phyloP scores from a whole-genome alignment of 352 stramenopile species.

The Phytophthora litchii region DNA sequence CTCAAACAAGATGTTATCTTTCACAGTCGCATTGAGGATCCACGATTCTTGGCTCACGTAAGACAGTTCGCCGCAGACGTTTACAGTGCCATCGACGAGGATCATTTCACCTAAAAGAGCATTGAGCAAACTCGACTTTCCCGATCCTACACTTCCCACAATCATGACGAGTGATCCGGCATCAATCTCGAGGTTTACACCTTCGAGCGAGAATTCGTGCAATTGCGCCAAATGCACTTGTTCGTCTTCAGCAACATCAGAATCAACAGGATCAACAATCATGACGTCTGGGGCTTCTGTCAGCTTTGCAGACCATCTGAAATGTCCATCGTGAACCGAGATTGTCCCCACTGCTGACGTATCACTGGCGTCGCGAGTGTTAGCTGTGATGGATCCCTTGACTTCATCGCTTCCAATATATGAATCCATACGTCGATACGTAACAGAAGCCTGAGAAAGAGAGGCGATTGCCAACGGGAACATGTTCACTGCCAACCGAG shows the following conservation, averaged over 20 bases:
- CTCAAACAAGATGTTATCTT: constrained; percentile 71
- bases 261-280: constrained; percentile 22
- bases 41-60: constrained; percentile 93
- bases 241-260: constrained; percentile 4
- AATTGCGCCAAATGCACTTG: background rate
- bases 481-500: constrained; percentile 32
- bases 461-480: constrained; percentile 36
- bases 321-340: constrained; percentile 23
- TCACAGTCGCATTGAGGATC: constrained; percentile 92
- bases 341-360: constrained; percentile 14
- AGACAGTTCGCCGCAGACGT: constrained; percentile 47
- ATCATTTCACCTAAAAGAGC: constrained; percentile 63
- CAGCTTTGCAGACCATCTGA: constrained; percentile 25
- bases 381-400: background rate
- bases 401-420: constrained; percentile 35
- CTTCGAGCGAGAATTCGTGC: constrained; percentile 33
- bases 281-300: constrained; percentile 25
- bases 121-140: constrained; percentile 63
- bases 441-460: constrained; percentile 32
- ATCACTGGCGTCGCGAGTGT: background rate
- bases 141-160: constrained; percentile 50
- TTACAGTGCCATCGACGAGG: constrained; percentile 23
- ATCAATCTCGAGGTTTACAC: constrained; percentile 66
- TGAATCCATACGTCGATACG: constrained; percentile 31
- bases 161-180: constrained; percentile 65